Conservation (phyloP, 345 rosid species). For the Eucalyptus albens region DNA sequence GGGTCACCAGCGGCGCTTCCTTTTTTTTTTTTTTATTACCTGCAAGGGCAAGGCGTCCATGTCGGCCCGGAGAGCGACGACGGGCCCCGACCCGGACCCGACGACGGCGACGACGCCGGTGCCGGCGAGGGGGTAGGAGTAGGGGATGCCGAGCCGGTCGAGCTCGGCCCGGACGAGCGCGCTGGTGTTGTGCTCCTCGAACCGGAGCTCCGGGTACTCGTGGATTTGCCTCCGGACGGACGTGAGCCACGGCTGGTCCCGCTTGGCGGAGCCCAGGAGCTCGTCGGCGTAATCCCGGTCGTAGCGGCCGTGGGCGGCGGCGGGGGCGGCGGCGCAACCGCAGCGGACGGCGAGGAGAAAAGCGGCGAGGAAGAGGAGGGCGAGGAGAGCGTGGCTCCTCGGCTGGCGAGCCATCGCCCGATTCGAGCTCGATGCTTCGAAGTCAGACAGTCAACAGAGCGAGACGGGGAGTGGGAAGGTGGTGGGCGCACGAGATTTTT, state of each 20-base stretch:
- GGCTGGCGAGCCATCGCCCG: background rate
- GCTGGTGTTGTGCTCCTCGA: slow-evolving; percentile 62
- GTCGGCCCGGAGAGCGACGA: slow-evolving; percentile 82
- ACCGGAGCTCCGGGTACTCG: slow-evolving; percentile 71
- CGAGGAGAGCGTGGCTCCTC: background rate
- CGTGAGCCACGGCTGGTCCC: slow-evolving; percentile 49
- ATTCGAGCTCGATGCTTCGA: background rate
- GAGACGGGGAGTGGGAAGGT: no score
- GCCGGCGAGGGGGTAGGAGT: slow-evolving; percentile 50
- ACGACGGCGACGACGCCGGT: slow-evolving; percentile 67
- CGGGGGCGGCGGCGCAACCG: background rate
- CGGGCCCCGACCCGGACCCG: slow-evolving; percentile 61
- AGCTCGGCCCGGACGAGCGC: slow-evolving; percentile 61
- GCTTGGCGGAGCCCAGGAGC: slow-evolving; percentile 24
- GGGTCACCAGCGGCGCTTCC: background rate
- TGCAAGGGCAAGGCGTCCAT: slow-evolving; percentile 78
- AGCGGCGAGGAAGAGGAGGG: background rate
- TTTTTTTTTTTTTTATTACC: slow-evolving; percentile 1
- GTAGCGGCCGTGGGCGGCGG: background rate
- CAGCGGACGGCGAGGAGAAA: background rate
- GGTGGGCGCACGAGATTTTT: no score
- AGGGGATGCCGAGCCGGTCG: slow-evolving; percentile 38
- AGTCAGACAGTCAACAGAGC: background rate
- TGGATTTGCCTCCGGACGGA: slow-evolving; percentile 67
- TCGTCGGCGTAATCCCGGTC: slow-evolving; percentile 8